These are phyloP conservation scores for Phyllosticta citribraziliensis DNA, from an alignment of 2,329 filamentous ascomycete species.

Conservation along the genomic window DNA sequence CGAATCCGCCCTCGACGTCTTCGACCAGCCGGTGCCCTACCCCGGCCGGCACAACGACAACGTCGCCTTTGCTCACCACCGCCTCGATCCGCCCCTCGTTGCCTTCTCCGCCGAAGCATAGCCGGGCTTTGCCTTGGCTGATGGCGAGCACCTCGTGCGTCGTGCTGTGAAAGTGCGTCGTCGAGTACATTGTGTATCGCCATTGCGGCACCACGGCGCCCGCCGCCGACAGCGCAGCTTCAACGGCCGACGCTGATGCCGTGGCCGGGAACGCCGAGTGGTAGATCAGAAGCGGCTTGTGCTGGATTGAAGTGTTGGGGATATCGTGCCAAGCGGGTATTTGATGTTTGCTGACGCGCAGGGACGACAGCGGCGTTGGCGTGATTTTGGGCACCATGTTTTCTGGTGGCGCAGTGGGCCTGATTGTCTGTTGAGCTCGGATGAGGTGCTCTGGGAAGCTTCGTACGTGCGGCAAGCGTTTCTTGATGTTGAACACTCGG, in stretches of 20 bases:
- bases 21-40: conserved; percentile 54
- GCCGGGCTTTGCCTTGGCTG: conserved; percentile 45
- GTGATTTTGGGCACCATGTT: conserved; percentile 12
- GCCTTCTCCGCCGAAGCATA: conserved; percentile 58
- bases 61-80: conserved; percentile 49
- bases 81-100: conserved; percentile 50
- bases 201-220: conserved; percentile 54
- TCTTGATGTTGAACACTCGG: not conserved
- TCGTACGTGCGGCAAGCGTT: not conserved
- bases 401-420: not conserved
- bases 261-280: conserved; percentile 44
- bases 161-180: conserved; percentile 58
- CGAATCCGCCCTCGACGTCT: conserved; percentile 47
- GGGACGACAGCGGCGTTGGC: conserved; percentile 38
- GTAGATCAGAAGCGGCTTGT: conserved; percentile 57
- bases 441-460: not conserved
- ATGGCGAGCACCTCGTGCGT: conserved; percentile 58
- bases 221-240: conserved; percentile 44
- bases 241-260: conserved; percentile 41
- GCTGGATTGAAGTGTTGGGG: conserved; percentile 56
- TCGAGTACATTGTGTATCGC: conserved; percentile 59
- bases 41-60: conserved; percentile 56
- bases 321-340: conserved; percentile 49
- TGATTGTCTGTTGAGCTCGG: not conserved
- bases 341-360: conserved; percentile 47